phyloP scores from a whole-genome alignment of 768 basidiomycete genomes.

The Agrocybe pediades region DNA sequence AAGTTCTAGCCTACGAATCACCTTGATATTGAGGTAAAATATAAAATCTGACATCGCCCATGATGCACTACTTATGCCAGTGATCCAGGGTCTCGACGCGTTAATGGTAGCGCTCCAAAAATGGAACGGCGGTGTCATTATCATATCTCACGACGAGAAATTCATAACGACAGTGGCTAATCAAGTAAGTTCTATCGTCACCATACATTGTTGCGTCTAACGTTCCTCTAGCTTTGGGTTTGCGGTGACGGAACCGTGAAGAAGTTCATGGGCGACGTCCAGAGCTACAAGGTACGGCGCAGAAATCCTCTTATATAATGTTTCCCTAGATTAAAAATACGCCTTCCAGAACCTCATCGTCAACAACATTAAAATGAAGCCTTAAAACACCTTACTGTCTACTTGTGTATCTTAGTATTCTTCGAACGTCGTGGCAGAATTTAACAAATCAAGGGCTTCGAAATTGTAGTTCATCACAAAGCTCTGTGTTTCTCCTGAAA shows the following conservation, averaged over 20 bases:
- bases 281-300: conserved; percentile 78
- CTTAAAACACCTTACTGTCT: no score
- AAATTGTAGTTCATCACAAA: no score
- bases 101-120: conserved; percentile 78
- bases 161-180: conserved; percentile 91
- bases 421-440: no score
- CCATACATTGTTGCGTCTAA: background rate
- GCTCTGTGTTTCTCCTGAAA: no score
- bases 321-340: background rate
- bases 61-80: conserved; percentile 6
- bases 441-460: no score
- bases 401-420: no score
- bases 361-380: conserved; percentile 65
- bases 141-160: conserved; percentile 94
- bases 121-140: conserved; percentile 92
- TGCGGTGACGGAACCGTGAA: conserved; percentile 81
- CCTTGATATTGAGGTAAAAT: conserved; percentile 82
- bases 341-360: conserved; percentile 68
- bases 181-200: conserved; percentile 51
- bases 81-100: conserved; percentile 86
- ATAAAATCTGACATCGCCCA: background rate
- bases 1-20: conserved; percentile 89
- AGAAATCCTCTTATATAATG: background rate
- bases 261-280: conserved; percentile 89
- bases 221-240: conserved; percentile 75